phyloP scores from a whole-genome alignment of 1,284 basidiomycete genomes.

The Naganishia sp. region DNA sequence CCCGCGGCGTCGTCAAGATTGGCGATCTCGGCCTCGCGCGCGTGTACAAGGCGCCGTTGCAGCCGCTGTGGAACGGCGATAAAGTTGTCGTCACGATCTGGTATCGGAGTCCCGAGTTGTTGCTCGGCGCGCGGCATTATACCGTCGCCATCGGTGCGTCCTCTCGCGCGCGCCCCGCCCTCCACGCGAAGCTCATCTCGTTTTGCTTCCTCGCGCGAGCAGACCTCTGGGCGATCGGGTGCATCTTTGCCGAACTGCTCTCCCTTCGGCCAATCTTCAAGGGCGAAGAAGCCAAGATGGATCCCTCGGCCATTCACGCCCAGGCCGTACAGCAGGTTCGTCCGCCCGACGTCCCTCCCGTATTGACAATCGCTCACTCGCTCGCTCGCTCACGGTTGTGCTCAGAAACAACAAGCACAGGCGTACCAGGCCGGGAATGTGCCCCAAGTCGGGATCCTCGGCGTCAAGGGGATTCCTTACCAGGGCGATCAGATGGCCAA shows the following conservation, averaged over 20 bases:
- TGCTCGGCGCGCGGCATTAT: slow-evolving; percentile 95
- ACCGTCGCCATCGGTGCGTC: slow-evolving; percentile 76
- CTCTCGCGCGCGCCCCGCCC: not conserved
- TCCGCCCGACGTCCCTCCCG: not conserved
- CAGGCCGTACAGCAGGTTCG: slow-evolving; percentile 29
- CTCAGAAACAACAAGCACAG: slow-evolving; percentile 40
- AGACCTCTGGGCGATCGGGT: slow-evolving; percentile 94
- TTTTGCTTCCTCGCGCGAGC: too few species aligned
- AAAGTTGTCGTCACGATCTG: slow-evolving; percentile 99
- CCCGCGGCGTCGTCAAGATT: slow-evolving; percentile 89
- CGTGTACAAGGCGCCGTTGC: slow-evolving; percentile 78
- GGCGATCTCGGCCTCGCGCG: slow-evolving; percentile 94
- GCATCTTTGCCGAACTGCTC: slow-evolving; percentile 92
- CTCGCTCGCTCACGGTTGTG: not conserved
- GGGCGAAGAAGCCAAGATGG: slow-evolving; percentile 96
- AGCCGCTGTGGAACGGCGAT: slow-evolving; percentile 76
- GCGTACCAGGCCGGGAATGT: slow-evolving; percentile 17
- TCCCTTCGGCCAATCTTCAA: slow-evolving; percentile 96
- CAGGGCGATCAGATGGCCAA: slow-evolving; percentile 91
- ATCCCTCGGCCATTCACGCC: slow-evolving; percentile 47
- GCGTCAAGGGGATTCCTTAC: slow-evolving; percentile 89
- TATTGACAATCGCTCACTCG: too few species aligned
- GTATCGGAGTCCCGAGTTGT: slow-evolving; percentile 95
- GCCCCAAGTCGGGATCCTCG: slow-evolving; percentile 40
- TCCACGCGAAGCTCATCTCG: not conserved